These are phyloP conservation scores for Thuja plicata DNA, from an alignment of 83 land plant species.

Conservation along the genomic window DNA sequence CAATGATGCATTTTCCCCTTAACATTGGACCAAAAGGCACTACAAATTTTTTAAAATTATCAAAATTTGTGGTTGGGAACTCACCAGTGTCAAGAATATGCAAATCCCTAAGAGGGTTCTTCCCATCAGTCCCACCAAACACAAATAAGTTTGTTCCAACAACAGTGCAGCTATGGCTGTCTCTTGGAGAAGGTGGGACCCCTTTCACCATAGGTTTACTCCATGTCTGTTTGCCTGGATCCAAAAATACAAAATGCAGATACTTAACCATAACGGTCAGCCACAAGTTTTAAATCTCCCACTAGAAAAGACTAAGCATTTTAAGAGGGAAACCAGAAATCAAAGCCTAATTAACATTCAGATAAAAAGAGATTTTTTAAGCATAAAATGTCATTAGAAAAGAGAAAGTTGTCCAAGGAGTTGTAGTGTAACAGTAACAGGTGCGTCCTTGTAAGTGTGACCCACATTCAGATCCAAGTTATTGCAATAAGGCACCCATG, in stretches of 20 bases:
- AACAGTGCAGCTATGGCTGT: conserved; percentile 90
- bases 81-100: conserved; percentile 86
- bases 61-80: background rate
- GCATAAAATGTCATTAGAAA: background rate
- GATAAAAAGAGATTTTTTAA: background rate
- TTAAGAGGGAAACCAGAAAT: background rate
- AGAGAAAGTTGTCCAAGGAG: background rate
- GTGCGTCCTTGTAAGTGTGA: background rate
- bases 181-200: conserved; percentile 75
- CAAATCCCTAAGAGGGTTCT: conserved; percentile 75
- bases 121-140: conserved; percentile 99
- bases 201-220: conserved; percentile 86
- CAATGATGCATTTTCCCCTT: background rate
- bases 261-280: background rate
- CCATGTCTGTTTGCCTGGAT: conserved; percentile 79
- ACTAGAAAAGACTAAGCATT: background rate
- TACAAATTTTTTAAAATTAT: background rate
- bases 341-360: background rate
- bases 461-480: background rate
- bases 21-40: background rate
- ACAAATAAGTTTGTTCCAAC: conserved; percentile 87
- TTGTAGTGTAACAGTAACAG: background rate
- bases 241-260: conserved; percentile 20
- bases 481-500: background rate
- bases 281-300: background rate